Evolutionary conservation across 768 basidiomycete species (phyloP), one percentile per base, ranked within the genome.

Genomic region (Kwoniella mangroviensis): DNA sequence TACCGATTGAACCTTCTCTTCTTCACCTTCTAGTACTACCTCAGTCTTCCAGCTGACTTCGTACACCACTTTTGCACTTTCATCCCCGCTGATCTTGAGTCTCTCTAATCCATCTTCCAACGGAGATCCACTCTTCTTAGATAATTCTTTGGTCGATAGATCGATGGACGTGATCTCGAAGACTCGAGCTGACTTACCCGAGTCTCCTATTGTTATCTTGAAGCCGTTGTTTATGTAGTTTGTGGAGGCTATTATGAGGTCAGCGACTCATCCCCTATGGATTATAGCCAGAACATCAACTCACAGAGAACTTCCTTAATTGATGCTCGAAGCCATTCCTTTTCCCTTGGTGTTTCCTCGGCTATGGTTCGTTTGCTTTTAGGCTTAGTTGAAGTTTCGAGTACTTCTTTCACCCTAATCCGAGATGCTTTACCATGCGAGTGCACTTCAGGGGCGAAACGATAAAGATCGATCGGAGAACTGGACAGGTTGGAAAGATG

Each of bases 301-400:
- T 68, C 28, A 80, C 79, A 65, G 2, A 80, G 60, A 0, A 63
- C 53, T 58, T 82, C 79, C 51, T 80, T 80, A 24, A 81, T 7
- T 54, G 77, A 70, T 5, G 73, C 75, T 57, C 73, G 56, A 1
- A 72, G 45, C 77, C 79, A 83, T 53, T 63, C 62, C 15, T 45
- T 56, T 62, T 82, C 80, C 24, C 77, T 71, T 7, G 28, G 41
- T n/a, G 53, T 12, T 12, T 65, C 26, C 41, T 60, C 40, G 10
- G 26, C 15, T 43, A n/a, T 24, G 12, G n/a, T 45, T 34, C 4
- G 26, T 45, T 68, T 67, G 28, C 41, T 3, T 45, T 70, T 70
- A 28, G 68, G 15, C 64, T 72, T 61, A 6, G 15, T 17, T 61
- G 60, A 45, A 26, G 24, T 28, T 5, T 24, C 42, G 28, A 17